Conservation (phyloP, 1,139 yeast species). For the Blastobotrys illinoisensis region DNA sequence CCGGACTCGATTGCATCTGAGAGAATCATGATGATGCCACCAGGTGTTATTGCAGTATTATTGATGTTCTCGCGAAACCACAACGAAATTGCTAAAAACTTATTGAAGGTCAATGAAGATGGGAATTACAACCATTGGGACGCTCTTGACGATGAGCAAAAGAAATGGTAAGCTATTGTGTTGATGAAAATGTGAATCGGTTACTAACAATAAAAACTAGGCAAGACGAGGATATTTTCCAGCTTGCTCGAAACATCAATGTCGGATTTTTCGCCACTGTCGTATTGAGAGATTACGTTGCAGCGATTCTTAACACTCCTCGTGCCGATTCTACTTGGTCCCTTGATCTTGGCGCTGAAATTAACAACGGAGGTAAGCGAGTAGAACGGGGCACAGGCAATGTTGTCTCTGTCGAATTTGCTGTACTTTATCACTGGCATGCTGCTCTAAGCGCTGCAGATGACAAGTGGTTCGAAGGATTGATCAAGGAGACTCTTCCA, state of each 20-base stretch:
- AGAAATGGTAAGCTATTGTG: slow-evolving; percentile 7
- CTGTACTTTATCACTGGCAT: slow-evolving; percentile 12
- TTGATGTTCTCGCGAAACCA: slow-evolving; percentile 9
- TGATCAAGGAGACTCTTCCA: slow-evolving; percentile 5
- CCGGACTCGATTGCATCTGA: slow-evolving; percentile 11
- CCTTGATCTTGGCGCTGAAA: slow-evolving; percentile 9
- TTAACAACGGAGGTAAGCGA: slow-evolving; percentile 5
- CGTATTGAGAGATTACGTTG: slow-evolving; percentile 9
- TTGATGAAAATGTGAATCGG: background rate
- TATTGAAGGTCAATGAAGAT: slow-evolving; percentile 6
- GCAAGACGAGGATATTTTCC: slow-evolving; percentile 11
- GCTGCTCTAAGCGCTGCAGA: slow-evolving; percentile 11
- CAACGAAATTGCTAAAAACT: slow-evolving; percentile 6
- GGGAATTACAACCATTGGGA: slow-evolving; percentile 8
- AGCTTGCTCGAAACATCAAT: slow-evolving; percentile 8
- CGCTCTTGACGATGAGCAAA: slow-evolving; percentile 4
- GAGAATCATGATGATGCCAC: slow-evolving; percentile 11
- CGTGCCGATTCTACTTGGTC: slow-evolving; percentile 8
- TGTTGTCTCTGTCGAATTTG: slow-evolving; percentile 10
- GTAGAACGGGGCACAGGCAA: slow-evolving; percentile 11
- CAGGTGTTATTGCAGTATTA: slow-evolving; percentile 9
- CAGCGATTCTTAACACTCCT: slow-evolving; percentile 9
- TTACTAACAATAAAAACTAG: slow-evolving; percentile 1
- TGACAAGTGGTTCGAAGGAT: slow-evolving; percentile 6
- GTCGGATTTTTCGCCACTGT: slow-evolving; percentile 10